These are phyloP conservation scores for Wickerhamomyces sp. DNA, from an alignment of 1,139 yeast species.

Conservation along the genomic window DNA sequence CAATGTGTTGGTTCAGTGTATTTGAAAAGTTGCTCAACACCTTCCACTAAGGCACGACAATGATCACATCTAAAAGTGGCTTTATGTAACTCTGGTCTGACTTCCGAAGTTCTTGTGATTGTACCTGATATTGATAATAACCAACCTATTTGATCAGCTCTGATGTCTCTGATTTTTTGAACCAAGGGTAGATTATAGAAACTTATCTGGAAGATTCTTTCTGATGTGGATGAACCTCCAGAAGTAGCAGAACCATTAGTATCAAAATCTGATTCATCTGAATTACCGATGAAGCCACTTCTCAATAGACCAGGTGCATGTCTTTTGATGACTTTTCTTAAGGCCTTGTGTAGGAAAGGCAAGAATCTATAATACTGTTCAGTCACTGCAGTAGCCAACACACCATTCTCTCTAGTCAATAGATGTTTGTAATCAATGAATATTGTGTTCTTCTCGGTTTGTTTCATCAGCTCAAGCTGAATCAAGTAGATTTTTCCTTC, in stretches of 20 bases:
- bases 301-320: conserved; percentile 72
- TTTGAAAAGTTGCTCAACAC: conserved; percentile 88
- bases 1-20: conserved; percentile 96
- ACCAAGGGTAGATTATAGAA: conserved; percentile 82
- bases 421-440: conserved; percentile 85
- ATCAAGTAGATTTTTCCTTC: conserved; percentile 64
- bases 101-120: conserved; percentile 94
- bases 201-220: conserved; percentile 81
- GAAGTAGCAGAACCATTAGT: conserved; percentile 18
- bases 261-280: conserved; percentile 19
- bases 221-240: conserved; percentile 36
- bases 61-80: conserved; percentile 89
- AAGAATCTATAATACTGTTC: conserved; percentile 91
- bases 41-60: conserved; percentile 82
- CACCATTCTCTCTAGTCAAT: conserved; percentile 73
- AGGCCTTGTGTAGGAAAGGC: conserved; percentile 76
- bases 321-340: conserved; percentile 65
- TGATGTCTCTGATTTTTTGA: conserved; percentile 81
- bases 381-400: conserved; percentile 80
- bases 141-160: conserved; percentile 86
- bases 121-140: conserved; percentile 89
- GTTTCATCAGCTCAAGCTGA: conserved; percentile 78
- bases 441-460: conserved; percentile 70
- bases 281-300: conserved; percentile 30
- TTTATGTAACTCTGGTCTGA: conserved; percentile 85